Evolutionary conservation across 345 rosid species (phyloP).

Genomic region (Ailanthus altissimus): DNA sequence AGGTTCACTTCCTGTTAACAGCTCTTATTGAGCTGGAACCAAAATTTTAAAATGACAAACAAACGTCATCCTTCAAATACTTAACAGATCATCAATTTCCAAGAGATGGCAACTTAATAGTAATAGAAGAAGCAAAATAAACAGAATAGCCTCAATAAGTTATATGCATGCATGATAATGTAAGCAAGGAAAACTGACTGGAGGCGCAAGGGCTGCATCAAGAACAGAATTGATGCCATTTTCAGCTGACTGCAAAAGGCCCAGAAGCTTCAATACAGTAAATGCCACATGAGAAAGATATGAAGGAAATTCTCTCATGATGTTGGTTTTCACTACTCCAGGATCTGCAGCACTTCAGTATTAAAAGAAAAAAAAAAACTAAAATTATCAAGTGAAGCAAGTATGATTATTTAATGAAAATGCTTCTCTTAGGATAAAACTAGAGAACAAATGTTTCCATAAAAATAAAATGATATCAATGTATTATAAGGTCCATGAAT

Average conservation of each 20-base stretch:
- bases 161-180: neutral
- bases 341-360: constrained; percentile 81
- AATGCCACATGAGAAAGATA: constrained; percentile 51
- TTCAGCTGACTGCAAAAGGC: constrained; percentile 64
- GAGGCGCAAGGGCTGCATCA: constrained; percentile 84
- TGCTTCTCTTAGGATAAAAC: neutral
- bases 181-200: constrained; percentile 46
- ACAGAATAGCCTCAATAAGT: neutral
- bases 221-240: constrained; percentile 61
- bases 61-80: neutral
- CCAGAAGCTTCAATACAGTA: constrained; percentile 44
- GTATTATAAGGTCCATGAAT: neutral
- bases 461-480: neutral
- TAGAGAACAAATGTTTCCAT: neutral
- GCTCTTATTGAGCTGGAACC: neutral
- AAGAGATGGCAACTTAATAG: neutral
- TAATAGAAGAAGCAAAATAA: neutral
- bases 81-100: neutral
- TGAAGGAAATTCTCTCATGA: constrained; percentile 85
- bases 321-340: constrained; percentile 75
- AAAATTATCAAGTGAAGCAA: constrained; percentile 9
- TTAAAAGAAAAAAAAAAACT: constrained; percentile 16
- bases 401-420: neutral
- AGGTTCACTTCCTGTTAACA: neutral
- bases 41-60: neutral